These are phyloP conservation scores for Lactifluus echinatus DNA, from an alignment of 768 basidiomycete species.

Conservation along the genomic window DNA sequence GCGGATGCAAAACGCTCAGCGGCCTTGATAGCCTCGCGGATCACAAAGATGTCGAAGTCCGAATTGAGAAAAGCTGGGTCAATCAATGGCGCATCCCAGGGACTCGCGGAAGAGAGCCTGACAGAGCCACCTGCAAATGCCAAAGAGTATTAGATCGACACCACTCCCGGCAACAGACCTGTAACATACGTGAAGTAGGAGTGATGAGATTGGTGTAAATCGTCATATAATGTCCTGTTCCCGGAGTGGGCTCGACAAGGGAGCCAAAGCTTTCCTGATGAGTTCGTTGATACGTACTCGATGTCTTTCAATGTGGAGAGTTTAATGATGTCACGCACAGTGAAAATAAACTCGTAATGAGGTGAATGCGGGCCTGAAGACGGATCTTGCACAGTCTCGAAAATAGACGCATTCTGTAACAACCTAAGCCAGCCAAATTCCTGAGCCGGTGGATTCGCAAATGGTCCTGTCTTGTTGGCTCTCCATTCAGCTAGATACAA, in stretches of 20 bases:
- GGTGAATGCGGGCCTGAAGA: slow-evolving; percentile 22
- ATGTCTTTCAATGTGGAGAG: not conserved
- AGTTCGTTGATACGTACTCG: not conserved
- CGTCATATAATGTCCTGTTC: not conserved
- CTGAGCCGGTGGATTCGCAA: slow-evolving; percentile 7
- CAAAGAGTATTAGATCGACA: not conserved
- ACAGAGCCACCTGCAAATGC: no score
- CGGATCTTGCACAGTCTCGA: slow-evolving; percentile 18
- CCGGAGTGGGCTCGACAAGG: not conserved
- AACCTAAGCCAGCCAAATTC: slow-evolving; percentile 23
- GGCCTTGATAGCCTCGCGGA: no score
- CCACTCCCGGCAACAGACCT: not conserved
- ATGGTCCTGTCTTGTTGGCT: slow-evolving; percentile 1
- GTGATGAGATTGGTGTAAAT: not conserved
- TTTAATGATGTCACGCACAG: not conserved
- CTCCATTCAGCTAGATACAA: slow-evolving; percentile 19
- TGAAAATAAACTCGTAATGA: slow-evolving; percentile 22
- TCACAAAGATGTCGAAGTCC: no score
- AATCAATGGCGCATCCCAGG: no score
- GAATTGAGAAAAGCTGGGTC: no score
- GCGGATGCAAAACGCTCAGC: no score
- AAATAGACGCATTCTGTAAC: slow-evolving; percentile 4
- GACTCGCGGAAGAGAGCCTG: no score
- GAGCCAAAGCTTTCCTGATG: not conserved
- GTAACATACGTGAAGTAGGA: no score